Conservation (phyloP, 306 rosid species). For the Ceratonia siliqua region DNA sequence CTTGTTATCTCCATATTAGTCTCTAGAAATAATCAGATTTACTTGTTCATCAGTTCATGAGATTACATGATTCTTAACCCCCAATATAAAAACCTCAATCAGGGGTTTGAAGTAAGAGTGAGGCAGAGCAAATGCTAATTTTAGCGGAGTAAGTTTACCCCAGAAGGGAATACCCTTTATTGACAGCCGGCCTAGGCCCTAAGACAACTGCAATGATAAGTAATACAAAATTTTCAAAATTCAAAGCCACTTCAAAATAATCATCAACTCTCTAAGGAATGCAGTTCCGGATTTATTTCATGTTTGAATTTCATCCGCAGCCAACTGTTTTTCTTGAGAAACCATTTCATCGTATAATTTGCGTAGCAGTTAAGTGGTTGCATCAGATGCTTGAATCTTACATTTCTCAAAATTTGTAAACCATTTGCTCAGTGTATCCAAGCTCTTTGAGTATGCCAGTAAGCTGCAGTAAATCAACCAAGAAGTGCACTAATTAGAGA, state of each 20-base stretch:
- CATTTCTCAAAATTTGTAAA: slow-evolving; percentile 76
- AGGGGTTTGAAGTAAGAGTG: background rate
- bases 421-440: slow-evolving; percentile 95
- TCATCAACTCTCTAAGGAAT: slow-evolving; percentile 14
- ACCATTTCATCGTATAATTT: slow-evolving; percentile 34
- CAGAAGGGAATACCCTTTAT: slow-evolving; percentile 23
- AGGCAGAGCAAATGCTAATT: background rate
- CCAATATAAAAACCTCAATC: background rate
- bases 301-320: slow-evolving; percentile 29
- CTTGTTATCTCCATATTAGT: slow-evolving; percentile 12
- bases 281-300: slow-evolving; percentile 36
- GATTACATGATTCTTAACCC: too few species aligned
- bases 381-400: slow-evolving; percentile 30
- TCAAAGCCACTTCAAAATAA: background rate
- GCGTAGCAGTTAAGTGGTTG: background rate
- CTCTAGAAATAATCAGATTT: slow-evolving; percentile 1
- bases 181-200: slow-evolving; percentile 21
- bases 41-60: background rate
- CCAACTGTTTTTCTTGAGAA: slow-evolving; percentile 31
- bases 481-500: background rate
- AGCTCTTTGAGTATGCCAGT: slow-evolving; percentile 82
- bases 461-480: slow-evolving; percentile 59
- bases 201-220: slow-evolving; percentile 7
- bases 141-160: background rate
- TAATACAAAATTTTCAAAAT: slow-evolving; percentile 31